These are phyloP conservation scores for Strobilomyces echinocephalus DNA, from an alignment of 768 basidiomycete genomes.

Conservation along the genomic window DNA sequence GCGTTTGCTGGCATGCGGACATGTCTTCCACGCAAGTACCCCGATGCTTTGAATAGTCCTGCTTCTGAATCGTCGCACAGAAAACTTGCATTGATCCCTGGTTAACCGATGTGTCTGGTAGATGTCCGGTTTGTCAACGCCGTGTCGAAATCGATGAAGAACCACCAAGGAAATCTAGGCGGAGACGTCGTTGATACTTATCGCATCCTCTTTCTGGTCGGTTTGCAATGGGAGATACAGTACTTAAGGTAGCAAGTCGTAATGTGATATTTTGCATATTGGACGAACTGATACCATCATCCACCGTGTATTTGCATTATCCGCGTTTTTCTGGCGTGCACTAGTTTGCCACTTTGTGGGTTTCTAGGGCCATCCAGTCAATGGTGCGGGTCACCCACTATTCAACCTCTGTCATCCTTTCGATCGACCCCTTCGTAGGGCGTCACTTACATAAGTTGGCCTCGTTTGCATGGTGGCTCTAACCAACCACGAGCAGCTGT, in stretches of 20 bases:
- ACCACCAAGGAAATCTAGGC: conserved; percentile 31
- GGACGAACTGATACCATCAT: conserved; percentile 24
- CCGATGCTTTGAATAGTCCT: not conserved
- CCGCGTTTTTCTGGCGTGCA: conserved; percentile 21
- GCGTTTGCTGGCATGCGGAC: conserved; percentile 71
- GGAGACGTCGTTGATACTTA: conserved; percentile 20
- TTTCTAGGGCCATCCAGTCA: not conserved
- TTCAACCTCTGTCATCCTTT: not conserved
- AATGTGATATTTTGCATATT: conserved; percentile 30
- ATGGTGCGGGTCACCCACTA: not conserved
- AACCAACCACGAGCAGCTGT: not conserved
- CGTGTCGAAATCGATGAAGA: conserved; percentile 51
- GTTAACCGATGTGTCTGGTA: conserved; percentile 78
- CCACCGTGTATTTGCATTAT: conserved; percentile 23
- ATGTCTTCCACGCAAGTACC: conserved; percentile 81
- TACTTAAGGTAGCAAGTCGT: conserved; percentile 27
- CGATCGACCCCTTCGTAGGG: not conserved
- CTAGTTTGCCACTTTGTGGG: not conserved
- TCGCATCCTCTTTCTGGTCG: conserved; percentile 4
- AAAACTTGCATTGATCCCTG: conserved; percentile 90
- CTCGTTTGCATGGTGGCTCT: conserved; percentile 1
- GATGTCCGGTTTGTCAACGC: conserved; percentile 84
- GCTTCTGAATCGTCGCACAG: conserved; percentile 32
- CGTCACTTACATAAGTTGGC: conserved; percentile 19
- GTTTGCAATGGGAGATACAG: conserved; percentile 16